Base-by-base conservation (phyloP, 495 filamentous ascomycete genomes). In the Podospora tetraspora region DNA sequence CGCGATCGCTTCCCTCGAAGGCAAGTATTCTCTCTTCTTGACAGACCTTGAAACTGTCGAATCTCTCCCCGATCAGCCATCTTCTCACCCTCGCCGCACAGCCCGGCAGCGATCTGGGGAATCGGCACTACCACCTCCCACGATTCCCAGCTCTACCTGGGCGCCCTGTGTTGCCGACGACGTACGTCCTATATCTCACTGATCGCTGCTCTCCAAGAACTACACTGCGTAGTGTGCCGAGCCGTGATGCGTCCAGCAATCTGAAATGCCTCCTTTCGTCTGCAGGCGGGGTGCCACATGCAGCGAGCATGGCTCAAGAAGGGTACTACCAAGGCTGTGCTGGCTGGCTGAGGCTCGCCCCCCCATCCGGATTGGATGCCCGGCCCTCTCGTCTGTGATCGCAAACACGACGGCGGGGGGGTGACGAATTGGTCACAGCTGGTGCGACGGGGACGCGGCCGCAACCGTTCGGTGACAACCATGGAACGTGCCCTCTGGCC, bases 241-340 rank as follows among this genome's bases (percentile, higher is more conserved):
- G 34, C 34, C 43, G 59, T 22, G 43, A 59, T 66, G 52, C 57
- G 64, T 59, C 64, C n/a, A 52, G 56, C 58, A 27, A 66, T 66
- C 52, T 57, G 63, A 61, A 52, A 25, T 65, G 68, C 43, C 27
- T 43, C 43, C 63, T 58, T 43, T 66, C 59, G 19, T 52, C 66
- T 57, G 65, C 58, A 43, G 24, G 27, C 64, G 24, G 19, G 32
- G 66, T 64, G 61, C 67, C 67, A 72, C 68, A 67, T 58, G 56
- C 67, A 67, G 67, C 70, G 67, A 72, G 64, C 64, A 58, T 57
- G 56, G 59, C 56, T 69, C 64, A 58, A 57, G 63, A 32, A 52
- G 19, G 58, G 67, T 67, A 52, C 66, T 63, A 66, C 52, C 65
- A 66, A 66, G 65, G 65, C 65, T 66, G 58, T 66, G 65, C 57